These are phyloP conservation scores for Agroathelia rolfsii DNA, from an alignment of 1,284 basidiomycete species.

Conservation along the genomic window DNA sequence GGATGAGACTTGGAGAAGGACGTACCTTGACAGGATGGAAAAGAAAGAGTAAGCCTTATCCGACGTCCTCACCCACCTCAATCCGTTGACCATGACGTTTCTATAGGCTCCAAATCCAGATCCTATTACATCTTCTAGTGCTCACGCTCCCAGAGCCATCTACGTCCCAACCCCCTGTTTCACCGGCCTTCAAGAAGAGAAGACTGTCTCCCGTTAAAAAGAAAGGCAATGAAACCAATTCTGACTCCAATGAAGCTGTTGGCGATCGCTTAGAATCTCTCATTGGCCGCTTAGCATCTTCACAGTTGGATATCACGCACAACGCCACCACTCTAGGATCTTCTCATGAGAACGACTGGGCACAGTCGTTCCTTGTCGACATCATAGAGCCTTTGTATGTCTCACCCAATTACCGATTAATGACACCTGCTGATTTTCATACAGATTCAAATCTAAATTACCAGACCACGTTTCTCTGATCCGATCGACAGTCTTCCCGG, in stretches of 20 bases:
- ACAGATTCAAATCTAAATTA: constrained; percentile 47
- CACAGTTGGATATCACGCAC: constrained; percentile 50
- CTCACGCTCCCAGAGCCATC: constrained; percentile 48
- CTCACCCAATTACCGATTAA: constrained; percentile 18
- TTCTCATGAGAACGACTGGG: constrained; percentile 43
- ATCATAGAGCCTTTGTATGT: constrained; percentile 54
- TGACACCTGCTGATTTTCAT: constrained; percentile 5
- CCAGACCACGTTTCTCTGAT: constrained; percentile 49
- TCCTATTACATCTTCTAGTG: constrained; percentile 54
- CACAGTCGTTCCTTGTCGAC: constrained; percentile 56
- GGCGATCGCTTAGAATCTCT: constrained; percentile 55
- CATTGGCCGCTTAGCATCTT: constrained; percentile 68
- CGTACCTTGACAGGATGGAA: constrained; percentile 57
- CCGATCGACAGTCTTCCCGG: constrained; percentile 56
- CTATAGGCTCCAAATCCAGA: constrained; percentile 59
- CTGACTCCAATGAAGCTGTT: constrained; percentile 19
- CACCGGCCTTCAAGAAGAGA: constrained; percentile 14
- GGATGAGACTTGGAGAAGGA: constrained; percentile 40
- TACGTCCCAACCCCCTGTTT: constrained; percentile 14
- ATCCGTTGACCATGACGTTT: neutral
- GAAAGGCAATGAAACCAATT: constrained; percentile 20
- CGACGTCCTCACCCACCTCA: no score
- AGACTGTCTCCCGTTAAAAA: constrained; percentile 29
- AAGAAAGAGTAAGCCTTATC: constrained; percentile 54
- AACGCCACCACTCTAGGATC: constrained; percentile 17